These are phyloP conservation scores for Coccinonectria pachysandricola DNA, from an alignment of 2,329 filamentous ascomycete species.

Conservation along the genomic window DNA sequence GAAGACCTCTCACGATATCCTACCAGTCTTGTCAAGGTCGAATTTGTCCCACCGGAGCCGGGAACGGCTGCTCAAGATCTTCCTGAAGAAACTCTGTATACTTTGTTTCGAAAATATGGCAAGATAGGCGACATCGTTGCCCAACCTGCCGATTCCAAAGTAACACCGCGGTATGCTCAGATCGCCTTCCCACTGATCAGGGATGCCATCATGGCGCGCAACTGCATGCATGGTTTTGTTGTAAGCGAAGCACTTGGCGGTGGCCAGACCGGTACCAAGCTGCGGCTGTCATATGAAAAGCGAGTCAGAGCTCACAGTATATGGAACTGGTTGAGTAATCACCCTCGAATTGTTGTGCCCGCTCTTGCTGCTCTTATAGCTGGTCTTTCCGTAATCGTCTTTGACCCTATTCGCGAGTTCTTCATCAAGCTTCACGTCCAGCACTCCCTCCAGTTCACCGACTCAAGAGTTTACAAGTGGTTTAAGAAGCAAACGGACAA, in stretches of 20 bases:
- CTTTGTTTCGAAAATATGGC: conserved; percentile 79
- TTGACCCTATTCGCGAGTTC: conserved; percentile 89
- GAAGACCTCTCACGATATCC: conserved; percentile 85
- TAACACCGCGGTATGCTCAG: conserved; percentile 68
- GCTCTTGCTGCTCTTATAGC: conserved; percentile 71
- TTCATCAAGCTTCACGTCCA: conserved; percentile 86
- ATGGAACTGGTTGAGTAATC: conserved; percentile 76
- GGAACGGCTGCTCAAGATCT: conserved; percentile 67
- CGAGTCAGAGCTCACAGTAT: conserved; percentile 68
- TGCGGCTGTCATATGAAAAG: conserved; percentile 77
- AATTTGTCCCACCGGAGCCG: conserved; percentile 67
- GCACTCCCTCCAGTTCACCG: conserved; percentile 60
- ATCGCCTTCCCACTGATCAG: conserved; percentile 66
- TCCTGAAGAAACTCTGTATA: conserved; percentile 78
- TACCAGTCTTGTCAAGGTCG: conserved; percentile 63
- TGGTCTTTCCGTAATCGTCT: conserved; percentile 74
- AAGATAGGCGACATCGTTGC: conserved; percentile 78
- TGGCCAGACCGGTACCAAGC: conserved; percentile 62
- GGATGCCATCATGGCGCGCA: conserved; percentile 78
- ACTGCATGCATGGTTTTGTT: conserved; percentile 80
- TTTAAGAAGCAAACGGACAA: conserved; percentile 54
- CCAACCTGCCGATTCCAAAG: conserved; percentile 78
- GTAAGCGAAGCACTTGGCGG: conserved; percentile 61
- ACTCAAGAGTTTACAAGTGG: conserved; percentile 70
- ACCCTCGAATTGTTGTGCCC: conserved; percentile 83